Conservation (phyloP, 495 filamentous ascomycete genomes). For the Aspergillus egyptiacus region DNA sequence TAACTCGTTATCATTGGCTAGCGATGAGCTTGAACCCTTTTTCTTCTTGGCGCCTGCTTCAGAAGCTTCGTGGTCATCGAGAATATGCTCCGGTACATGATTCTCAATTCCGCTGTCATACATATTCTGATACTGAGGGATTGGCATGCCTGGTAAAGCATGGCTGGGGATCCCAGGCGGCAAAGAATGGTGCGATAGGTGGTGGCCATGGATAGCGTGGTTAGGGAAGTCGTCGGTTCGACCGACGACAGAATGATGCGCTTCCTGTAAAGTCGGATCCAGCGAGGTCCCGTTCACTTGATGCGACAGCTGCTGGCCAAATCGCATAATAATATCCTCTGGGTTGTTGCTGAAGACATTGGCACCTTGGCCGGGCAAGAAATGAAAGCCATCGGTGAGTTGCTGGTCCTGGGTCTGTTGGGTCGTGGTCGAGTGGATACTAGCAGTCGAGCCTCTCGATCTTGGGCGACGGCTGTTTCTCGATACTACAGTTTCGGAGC, state of each 20-base stretch:
- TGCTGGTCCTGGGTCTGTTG: conserved; percentile 62
- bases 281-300: conserved; percentile 44
- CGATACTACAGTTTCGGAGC: conserved; percentile 55
- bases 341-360: conserved; percentile 47
- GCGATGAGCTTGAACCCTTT: conserved; percentile 61
- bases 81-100: conserved; percentile 53
- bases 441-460: conserved; percentile 83
- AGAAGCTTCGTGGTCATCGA: conserved; percentile 60
- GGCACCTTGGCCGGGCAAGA: conserved; percentile 49
- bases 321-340: conserved; percentile 59
- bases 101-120: conserved; percentile 62
- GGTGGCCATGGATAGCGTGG: conserved; percentile 44
- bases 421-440: conserved; percentile 62
- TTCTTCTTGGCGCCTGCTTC: conserved; percentile 60
- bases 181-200: conserved; percentile 37
- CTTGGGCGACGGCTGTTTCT: conserved; percentile 59
- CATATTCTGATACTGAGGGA: conserved; percentile 52
- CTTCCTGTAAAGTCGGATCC: conserved; percentile 46
- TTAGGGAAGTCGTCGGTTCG: conserved; percentile 43
- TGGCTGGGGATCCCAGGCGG: conserved; percentile 24
- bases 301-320: conserved; percentile 53
- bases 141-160: conserved; percentile 30
- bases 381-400: conserved; percentile 41
- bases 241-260: conserved; percentile 42
- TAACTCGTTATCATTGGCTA: conserved; percentile 88